Evolutionary conservation across 352 stramenopile genomes (phyloP), one percentile per base, ranked within the genome.

Genomic region (Globisporangium iwayamae): DNA sequence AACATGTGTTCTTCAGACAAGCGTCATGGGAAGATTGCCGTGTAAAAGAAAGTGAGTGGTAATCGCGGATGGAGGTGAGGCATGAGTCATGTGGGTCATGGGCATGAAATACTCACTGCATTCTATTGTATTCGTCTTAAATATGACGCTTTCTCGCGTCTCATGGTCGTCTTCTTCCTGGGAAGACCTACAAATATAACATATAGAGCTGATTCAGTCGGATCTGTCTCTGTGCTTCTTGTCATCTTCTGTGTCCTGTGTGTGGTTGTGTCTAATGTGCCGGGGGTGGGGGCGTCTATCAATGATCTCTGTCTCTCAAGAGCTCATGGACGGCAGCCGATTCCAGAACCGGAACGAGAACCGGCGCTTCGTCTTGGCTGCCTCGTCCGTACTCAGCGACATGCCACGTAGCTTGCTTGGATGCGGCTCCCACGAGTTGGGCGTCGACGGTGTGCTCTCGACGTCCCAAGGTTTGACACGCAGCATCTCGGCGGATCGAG

Each of bases 281-380:
- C 34, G 48, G 25, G 25, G 25, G 25, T 28, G 48, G 20, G 25
- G 32, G 1, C 32, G 25, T 56, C 28, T 56, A 45, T 43, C 38
- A 14, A 18, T 46, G 11, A 45, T 18, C 38, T 45, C 13, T 45
- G 38, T 45, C 38, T 45, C 46, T 63, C 58, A 58, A 11, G 59
- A 65, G 14, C 59, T 55, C 34, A 41, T 63, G 51, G 51, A 57
- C 16, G 51, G 34, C 57, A 67, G 14, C 69, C 48, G 65, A 45
- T 62, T 68, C 83, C 83, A 91, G 69, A 91, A 90, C 18, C 76
- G 78, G 55, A 91, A 65, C 62, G 77, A 86, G 65, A 90, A 91
- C 71, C 81, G 89, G 65, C 74, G 79, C 63, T 89, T 90, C 62
- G 73, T 76, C 65, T 86, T 82, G 25, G 70, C 76, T 22, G 70